Base-by-base conservation (phyloP, 1,284 basidiomycete species). In the Erythrobasidium hasegawianum region DNA sequence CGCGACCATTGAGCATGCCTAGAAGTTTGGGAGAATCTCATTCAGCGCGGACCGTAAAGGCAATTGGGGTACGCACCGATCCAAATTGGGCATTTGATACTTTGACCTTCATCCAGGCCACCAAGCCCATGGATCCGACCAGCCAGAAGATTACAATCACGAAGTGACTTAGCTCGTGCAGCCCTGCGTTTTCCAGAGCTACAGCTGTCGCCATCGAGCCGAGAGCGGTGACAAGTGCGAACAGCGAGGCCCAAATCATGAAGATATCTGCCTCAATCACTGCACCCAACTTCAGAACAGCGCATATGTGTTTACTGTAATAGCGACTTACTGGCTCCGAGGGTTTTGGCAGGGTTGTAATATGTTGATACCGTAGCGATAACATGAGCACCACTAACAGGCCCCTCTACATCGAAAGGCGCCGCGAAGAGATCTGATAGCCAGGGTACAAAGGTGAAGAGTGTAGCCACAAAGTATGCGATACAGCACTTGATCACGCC, bases 31-130 rank as follows among this genome's bases (percentile, higher is more conserved):
- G 20, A 9, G 2, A 45, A 24, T 18, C 33, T 29, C 16, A 11
- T 3, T 27, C 22, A 24, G 40, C 14, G 14, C 20, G 16, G 1
- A 39, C 14, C 20, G 10, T n/a, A n/a, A n/a, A n/a, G n/a, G n/a
- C 11, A n/a, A 22, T 24, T 2, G 27, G 13, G 11, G 20, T n/a
- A 8, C 61, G 27, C 39, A 64, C 61, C n/a, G 90, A 89, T 73
- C 92, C 93, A 77, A 95, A 97, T 16, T 87, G 86, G 0, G 91
- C 88, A 75, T 89, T 94, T 9, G 81, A 84, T 80, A 97, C 90
- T 86, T 88, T 92, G 4, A 90, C 82, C 77, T 96, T 93, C 79
- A 86, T 85, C 84, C 86, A 97, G 0, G 91, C 90, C 22, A 96
- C 78, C 0, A 83, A 75, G 39, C 86, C 87, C 83, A 95, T 90